Base-by-base conservation (phyloP, 768 basidiomycete genomes). In the Suillus fuscotomentosus region DNA sequence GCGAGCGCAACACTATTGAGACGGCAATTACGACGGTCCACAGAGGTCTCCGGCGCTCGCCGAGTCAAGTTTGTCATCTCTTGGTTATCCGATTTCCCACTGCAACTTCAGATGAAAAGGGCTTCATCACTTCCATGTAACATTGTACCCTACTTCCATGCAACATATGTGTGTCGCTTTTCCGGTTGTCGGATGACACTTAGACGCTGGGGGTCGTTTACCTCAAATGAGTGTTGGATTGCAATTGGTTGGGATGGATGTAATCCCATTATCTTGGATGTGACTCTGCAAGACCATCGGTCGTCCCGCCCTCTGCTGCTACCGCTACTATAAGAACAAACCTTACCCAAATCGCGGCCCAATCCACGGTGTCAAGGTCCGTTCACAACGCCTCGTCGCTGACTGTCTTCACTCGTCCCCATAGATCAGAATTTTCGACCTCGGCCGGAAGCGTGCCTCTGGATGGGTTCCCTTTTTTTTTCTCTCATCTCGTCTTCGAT, bases 301-400 rank as follows among this genome's bases (percentile, higher is more conserved):
- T 78, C 93, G 95, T 84, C 95, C 95, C 68, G 94, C 95, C 31
- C 31, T 31, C 81, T 91, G 93, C 73, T 97, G 95, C 88, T 97
- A 97, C 84, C 91, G 95, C 71, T 98, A 98, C 84, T 98, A 95
- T 88, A 98, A 98, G 84, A 97, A 96, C 88, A 98, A 99, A 88
- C 95, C 97, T 31, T 96, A 92, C 83, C 93, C 64, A 96, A 95
- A 81, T 92, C 90, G 61, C 82, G 94, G 75, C 97, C 97, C 85
- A 97, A 97, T 83, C 10, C 94, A 95, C 83, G 95, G 95, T 93
- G 96, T 98, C 70, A 97, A 95, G 85, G 93, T 88, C 38, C 63
- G 80, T 75, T 6, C 20, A 22, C 7, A 4, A n/a, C 7, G 3
- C 20, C 45, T 45, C 43, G 15, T 5, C 34, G 38, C 34, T 9